These are phyloP conservation scores for Sclerotinia borealis DNA, from an alignment of 2,329 filamentous ascomycete genomes.

Conservation along the genomic window DNA sequence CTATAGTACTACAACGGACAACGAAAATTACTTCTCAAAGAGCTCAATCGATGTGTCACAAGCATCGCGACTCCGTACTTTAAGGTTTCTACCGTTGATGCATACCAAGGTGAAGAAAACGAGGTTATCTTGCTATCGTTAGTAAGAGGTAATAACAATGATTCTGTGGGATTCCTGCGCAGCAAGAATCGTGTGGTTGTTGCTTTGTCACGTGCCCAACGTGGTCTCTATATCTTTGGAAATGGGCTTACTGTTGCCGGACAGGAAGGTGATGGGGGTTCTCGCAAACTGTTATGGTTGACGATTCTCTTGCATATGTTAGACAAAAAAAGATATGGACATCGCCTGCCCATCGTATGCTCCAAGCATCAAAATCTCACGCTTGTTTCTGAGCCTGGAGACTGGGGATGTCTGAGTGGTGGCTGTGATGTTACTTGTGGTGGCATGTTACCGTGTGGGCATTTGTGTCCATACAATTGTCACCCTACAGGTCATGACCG, in stretches of 20 bases:
- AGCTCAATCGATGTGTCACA: constrained; percentile 35
- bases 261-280: constrained; percentile 14
- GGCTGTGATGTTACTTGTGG: constrained; percentile 46
- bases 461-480: constrained; percentile 27
- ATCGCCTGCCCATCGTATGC: constrained; percentile 55
- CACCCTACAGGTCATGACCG: constrained; percentile 28
- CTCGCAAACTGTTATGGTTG: constrained; percentile 26
- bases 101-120: constrained; percentile 88
- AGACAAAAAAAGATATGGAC: constrained; percentile 34
- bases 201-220: constrained; percentile 61
- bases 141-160: constrained; percentile 59
- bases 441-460: constrained; percentile 30
- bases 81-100: constrained; percentile 76
- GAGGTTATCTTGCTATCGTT: constrained; percentile 75
- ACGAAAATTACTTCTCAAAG: constrained; percentile 53
- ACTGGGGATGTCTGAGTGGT: constrained; percentile 48
- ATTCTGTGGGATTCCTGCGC: constrained; percentile 66
- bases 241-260: constrained; percentile 49
- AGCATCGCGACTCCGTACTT: constrained; percentile 31
- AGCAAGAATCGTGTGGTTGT: constrained; percentile 55
- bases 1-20: constrained; percentile 75
- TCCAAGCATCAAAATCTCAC: constrained; percentile 48
- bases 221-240: constrained; percentile 81
- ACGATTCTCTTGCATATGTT: constrained; percentile 38
- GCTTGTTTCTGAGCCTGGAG: constrained; percentile 45